phyloP scores from a whole-genome alignment of 768 basidiomycete species.

The Gelatoporia subvermispora region DNA sequence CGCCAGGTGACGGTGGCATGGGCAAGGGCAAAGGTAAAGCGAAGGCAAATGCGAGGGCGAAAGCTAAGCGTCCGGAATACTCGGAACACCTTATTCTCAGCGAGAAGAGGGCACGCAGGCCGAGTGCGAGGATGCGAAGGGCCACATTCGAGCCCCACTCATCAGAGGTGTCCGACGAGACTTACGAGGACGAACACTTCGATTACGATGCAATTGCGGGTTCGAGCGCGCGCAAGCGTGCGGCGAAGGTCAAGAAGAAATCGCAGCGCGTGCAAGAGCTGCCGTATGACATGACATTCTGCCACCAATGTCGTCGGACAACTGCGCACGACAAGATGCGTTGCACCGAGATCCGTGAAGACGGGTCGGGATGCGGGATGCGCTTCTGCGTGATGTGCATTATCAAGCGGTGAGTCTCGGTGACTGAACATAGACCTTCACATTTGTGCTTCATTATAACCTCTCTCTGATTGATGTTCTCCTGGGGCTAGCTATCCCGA shows the following conservation, averaged over 20 bases:
- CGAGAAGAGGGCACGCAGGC: too few relatives aligned
- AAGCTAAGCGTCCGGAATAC: not conserved
- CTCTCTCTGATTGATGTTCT: too few relatives aligned
- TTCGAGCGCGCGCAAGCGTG: too few relatives aligned
- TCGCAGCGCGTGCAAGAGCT: slow-evolving; percentile 1
- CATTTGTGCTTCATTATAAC: too few relatives aligned
- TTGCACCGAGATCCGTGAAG: slow-evolving; percentile 22
- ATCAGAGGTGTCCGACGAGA: too few relatives aligned
- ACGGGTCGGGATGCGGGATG: slow-evolving; percentile 23
- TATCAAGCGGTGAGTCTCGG: slow-evolving; percentile 23
- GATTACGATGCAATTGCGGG: too few relatives aligned
- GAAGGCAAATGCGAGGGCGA: not conserved
- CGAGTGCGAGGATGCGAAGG: not conserved
- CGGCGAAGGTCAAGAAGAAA: not conserved
- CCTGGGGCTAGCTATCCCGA: slow-evolving; percentile 31
- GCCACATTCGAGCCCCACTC: not conserved
- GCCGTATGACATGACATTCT: slow-evolving; percentile 17
- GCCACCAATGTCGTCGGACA: slow-evolving; percentile 34
- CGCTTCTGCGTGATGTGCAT: slow-evolving; percentile 34
- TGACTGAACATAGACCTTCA: too few relatives aligned
- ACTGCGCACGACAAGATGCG: slow-evolving; percentile 29
- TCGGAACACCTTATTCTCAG: too few relatives aligned
- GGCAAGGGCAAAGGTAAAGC: slow-evolving; percentile 7
- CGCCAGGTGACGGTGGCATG: not conserved
- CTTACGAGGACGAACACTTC: too few relatives aligned